Percentiles rank a stretch among this genome's conserved stretches.
These are phyloP conservation scores for Aspergillus spinulosporus DNA, from an alignment of 2,329 filamentous ascomycete genomes.

Conservation along the genomic window DNA sequence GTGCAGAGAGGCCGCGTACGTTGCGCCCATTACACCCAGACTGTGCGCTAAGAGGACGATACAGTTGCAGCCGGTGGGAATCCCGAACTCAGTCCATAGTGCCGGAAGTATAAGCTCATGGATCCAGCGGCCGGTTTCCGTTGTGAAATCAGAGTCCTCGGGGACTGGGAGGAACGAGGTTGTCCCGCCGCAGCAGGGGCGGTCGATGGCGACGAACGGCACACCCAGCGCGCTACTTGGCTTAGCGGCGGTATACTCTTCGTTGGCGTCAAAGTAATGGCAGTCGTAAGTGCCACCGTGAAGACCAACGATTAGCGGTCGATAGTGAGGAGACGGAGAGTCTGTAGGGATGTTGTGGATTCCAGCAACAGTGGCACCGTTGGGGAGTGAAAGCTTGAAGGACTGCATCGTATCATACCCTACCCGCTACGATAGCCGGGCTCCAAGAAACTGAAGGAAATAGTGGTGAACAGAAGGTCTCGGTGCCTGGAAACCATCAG, in stretches of 20 bases:
- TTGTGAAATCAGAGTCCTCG: slow-evolving; percentile 1
- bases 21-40: slow-evolving; percentile 8
- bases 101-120: slow-evolving; percentile 7
- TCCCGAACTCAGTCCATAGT: slow-evolving; percentile 8
- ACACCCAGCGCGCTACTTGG: slow-evolving; percentile 4
- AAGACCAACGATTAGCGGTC: slow-evolving; percentile 9
- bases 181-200: slow-evolving; percentile 7
- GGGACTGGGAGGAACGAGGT: slow-evolving; percentile 6
- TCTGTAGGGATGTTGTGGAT: slow-evolving; percentile 3
- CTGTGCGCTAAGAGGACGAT: slow-evolving; percentile 12
- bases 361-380: slow-evolving; percentile 1
- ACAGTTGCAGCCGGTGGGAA: not conserved
- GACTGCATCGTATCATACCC: slow-evolving; percentile 4
- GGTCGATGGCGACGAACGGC: slow-evolving; percentile 12
- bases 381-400: slow-evolving; percentile 6
- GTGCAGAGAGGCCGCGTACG: slow-evolving; percentile 8
- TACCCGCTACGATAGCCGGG: too few relatives aligned
- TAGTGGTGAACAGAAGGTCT: too few relatives aligned
- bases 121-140: slow-evolving; percentile 8
- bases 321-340: not conserved
- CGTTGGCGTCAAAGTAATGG: slow-evolving; percentile 11
- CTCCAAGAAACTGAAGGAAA: too few relatives aligned
- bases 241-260: not conserved
- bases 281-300: slow-evolving; percentile 11
- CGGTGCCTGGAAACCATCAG: too few relatives aligned